Evolutionary conservation across 2,329 filamentous ascomycete genomes (phyloP), one percentile per base, ranked within the genome.

Genomic region (Colletotrichum sp.): DNA sequence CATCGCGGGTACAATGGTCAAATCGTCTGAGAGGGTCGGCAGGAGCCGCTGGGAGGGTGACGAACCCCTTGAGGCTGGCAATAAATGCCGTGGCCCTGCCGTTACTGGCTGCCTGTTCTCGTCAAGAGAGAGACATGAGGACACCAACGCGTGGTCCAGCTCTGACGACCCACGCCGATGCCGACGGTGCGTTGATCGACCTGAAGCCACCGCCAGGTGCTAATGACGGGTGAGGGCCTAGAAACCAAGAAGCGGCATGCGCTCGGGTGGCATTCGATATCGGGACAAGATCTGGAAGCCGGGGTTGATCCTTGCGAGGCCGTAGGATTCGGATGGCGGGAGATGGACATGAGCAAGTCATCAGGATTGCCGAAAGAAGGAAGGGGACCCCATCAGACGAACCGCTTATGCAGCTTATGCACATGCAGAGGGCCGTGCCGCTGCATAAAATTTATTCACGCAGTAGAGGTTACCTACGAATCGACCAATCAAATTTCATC

Each of bases 41-140:
- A 51, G 43, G n/a, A 21, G 43, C 6, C n/a, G 43, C 43, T 51
- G n/a, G 4, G 4, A 43, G 5, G 16, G 38, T 3, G n/a, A n/a
- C 43, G 2, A 51, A 13, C 11, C 1, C 43, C n/a, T 13, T 3
- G 43, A 3, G 0, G 43, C n/a, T 51, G 43, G 43, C 43, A 24
- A 21, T 51, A 1, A 2, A 21, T 21, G n/a, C n/a, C 43, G 1
- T 51, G 2, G 12, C 1, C 4, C 0, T 2, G 43, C n/a, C 43
- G 3, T 51, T 51, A 1, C 43, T 51, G n/a, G 43, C 43, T 51
- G 43, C 43, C 43, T 21, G 4, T 21, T 51, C 43, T 24, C 21
- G 11, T 51, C 43, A 51, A 8, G n/a, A 51, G 13, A 2, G 6
- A 3, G 43, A 21, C 43, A 51, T 51, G 43, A 21, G 43, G 43